Evolutionary conservation across 176 grass and related monocot species (phyloP).

Genomic region (Ensete glaucum): DNA sequence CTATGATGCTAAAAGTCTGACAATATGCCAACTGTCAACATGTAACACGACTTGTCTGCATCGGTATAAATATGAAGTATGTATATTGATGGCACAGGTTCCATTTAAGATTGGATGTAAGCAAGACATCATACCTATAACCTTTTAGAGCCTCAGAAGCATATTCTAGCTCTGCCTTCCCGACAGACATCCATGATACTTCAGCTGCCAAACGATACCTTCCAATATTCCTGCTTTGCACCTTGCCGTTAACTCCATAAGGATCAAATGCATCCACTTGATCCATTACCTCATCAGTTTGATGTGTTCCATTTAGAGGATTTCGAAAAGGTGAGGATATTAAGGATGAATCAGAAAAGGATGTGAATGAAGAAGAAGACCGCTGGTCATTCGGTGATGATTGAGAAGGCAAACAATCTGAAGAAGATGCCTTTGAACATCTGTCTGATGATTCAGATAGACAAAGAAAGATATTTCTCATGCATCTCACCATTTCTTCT

Average conservation of each 20-base stretch:
- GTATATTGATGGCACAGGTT: background rate
- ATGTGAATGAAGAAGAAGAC: constrained; percentile 48
- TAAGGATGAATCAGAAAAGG: constrained; percentile 68
- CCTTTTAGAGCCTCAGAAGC: constrained; percentile 83
- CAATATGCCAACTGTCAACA: background rate
- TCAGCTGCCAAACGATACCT: constrained; percentile 51
- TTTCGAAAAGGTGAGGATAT: constrained; percentile 42
- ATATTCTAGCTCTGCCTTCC: constrained; percentile 93
- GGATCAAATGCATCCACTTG: constrained; percentile 54
- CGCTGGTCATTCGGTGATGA: constrained; percentile 57
- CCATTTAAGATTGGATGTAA: background rate
- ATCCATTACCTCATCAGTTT: constrained; percentile 32
- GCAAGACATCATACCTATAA: constrained; percentile 59
- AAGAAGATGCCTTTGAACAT: constrained; percentile 42
- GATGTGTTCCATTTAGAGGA: constrained; percentile 43
- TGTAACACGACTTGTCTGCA: background rate
- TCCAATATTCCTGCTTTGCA: constrained; percentile 50
- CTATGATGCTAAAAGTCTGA: background rate
- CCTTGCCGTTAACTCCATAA: constrained; percentile 69
- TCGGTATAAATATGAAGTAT: background rate
- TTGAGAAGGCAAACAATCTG: constrained; percentile 28
- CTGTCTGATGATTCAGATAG: constrained; percentile 77
- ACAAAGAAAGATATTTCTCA: constrained; percentile 94
- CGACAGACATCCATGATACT: constrained; percentile 98
- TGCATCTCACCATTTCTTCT: constrained; percentile 97